phyloP scores from a whole-genome alignment of 345 rosid genomes.

The Lepidium aucheri region DNA sequence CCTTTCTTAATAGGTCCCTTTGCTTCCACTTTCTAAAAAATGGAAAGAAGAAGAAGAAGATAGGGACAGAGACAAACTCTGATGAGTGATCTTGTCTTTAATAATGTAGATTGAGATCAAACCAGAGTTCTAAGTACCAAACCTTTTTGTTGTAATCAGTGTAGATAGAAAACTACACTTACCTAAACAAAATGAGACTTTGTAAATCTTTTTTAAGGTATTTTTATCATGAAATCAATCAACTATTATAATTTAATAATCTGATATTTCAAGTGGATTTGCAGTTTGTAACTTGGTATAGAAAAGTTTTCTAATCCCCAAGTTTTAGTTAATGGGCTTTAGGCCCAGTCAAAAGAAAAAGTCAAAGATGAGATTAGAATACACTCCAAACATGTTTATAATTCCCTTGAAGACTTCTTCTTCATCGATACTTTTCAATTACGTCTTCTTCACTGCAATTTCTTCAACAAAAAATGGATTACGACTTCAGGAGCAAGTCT shows the following conservation, averaged over 20 bases:
- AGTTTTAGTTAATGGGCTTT: no score
- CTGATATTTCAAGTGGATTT: background rate
- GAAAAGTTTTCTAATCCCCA: no score
- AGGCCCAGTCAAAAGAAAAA: no score
- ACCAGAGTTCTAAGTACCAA: constrained; percentile 2
- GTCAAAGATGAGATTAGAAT: background rate
- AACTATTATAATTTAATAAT: background rate
- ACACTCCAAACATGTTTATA: constrained; percentile 10
- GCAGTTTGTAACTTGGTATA: background rate
- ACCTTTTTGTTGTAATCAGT: constrained; percentile 7
- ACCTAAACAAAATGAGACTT: background rate
- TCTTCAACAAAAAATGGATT: constrained; percentile 32
- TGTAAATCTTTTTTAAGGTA: constrained; percentile 1
- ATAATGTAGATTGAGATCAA: constrained; percentile 9
- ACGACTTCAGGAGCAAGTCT: constrained; percentile 48
- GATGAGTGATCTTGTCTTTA: background rate
- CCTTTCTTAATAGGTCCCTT: background rate
- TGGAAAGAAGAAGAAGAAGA: background rate
- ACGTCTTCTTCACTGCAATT: background rate
- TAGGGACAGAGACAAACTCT: background rate
- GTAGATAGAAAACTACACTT: constrained; percentile 10
- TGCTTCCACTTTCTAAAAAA: constrained; percentile 8
- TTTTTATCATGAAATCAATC: background rate
- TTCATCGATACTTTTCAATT: background rate
- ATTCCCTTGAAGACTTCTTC: background rate